Percentiles rank a stretch among this genome's conserved stretches.
Conservation (phyloP, 2,329 filamentous ascomycete species). For the Xylaria polymorpha region DNA sequence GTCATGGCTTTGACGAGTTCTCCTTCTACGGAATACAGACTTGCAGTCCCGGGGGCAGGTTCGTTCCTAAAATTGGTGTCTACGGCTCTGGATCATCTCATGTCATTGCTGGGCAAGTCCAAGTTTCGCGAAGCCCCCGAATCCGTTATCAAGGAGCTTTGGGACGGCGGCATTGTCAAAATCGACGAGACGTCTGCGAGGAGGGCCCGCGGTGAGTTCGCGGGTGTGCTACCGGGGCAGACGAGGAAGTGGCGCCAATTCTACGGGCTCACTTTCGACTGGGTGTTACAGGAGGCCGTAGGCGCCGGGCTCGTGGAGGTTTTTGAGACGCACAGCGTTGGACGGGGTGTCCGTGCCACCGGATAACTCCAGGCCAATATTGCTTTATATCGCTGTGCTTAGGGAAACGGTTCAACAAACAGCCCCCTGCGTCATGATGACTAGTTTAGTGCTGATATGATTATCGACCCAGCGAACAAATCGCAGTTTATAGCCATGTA, state of each 20-base stretch:
- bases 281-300: conserved; percentile 76
- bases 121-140: conserved; percentile 73
- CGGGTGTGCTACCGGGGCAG: conserved; percentile 67
- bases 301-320: conserved; percentile 77
- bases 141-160: conserved; percentile 71
- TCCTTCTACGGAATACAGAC: conserved; percentile 57
- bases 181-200: conserved; percentile 58
- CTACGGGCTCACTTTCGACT: conserved; percentile 76
- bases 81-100: conserved; percentile 70
- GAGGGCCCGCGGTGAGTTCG: conserved; percentile 65
- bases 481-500: not conserved
- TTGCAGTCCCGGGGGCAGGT: conserved; percentile 75
- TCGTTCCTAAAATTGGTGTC: conserved; percentile 73
- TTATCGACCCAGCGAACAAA: not conserved
- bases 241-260: conserved; percentile 79
- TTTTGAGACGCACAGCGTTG: conserved; percentile 81
- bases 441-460: conserved; percentile 3
- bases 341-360: conserved; percentile 68
- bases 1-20: conserved; percentile 58
- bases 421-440: not conserved
- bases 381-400: not conserved
- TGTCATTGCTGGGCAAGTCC: conserved; percentile 67
- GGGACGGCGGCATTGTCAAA: conserved; percentile 72
- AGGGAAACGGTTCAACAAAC: not conserved
- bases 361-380: conserved; percentile 32